Evolutionary conservation across 306 rosid species (phyloP).

Genomic region (Sesbania bispinosa): DNA sequence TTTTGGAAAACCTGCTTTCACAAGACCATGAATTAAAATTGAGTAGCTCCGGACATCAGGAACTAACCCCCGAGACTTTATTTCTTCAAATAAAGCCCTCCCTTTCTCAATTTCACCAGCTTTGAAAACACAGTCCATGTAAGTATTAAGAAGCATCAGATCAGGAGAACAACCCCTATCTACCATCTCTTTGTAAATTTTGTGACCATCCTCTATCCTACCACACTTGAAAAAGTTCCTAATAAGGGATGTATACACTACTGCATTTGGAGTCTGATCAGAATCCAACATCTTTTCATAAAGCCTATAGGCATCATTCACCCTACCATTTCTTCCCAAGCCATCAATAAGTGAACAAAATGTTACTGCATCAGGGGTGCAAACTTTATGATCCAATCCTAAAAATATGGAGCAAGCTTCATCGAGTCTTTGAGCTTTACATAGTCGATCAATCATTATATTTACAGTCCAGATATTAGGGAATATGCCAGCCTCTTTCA

Average conservation of each 20-base stretch:
- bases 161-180: slow-evolving; percentile 71
- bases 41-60: slow-evolving; percentile 85
- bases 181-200: slow-evolving; percentile 87
- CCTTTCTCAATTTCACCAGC: slow-evolving; percentile 83
- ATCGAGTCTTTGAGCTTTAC: slow-evolving; percentile 80
- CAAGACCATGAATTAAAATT: slow-evolving; percentile 82
- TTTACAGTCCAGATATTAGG: slow-evolving; percentile 85
- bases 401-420: slow-evolving; percentile 86
- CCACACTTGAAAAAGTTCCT: slow-evolving; percentile 83
- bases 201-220: slow-evolving; percentile 94
- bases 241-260: slow-evolving; percentile 76
- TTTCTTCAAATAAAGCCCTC: slow-evolving; percentile 75
- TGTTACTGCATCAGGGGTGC: slow-evolving; percentile 64
- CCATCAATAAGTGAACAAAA: slow-evolving; percentile 94
- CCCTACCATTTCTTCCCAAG: slow-evolving; percentile 75
- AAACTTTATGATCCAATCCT: slow-evolving; percentile 74
- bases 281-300: slow-evolving; percentile 91
- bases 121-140: slow-evolving; percentile 93
- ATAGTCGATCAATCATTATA: slow-evolving; percentile 86
- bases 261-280: slow-evolving; percentile 55
- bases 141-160: slow-evolving; percentile 76
- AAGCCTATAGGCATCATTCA: slow-evolving; percentile 82
- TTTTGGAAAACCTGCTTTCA: slow-evolving; percentile 80
- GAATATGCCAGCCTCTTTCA: slow-evolving; percentile 84
- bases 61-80: slow-evolving; percentile 58